phyloP scores from a whole-genome alignment of 495 filamentous ascomycete species.

The Haplographium delicatum region DNA sequence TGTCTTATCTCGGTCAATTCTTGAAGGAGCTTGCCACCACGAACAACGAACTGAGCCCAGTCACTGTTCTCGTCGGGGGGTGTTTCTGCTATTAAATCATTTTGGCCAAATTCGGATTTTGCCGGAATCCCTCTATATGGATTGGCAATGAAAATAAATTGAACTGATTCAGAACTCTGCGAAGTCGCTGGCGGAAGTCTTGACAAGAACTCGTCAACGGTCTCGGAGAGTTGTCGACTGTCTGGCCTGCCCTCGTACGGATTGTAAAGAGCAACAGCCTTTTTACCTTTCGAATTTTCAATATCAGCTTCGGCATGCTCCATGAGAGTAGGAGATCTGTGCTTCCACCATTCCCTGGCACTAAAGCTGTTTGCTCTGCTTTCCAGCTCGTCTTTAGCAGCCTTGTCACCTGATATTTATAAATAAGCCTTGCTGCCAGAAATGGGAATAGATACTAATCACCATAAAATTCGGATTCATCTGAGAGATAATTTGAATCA shows the following conservation, averaged over 20 bases:
- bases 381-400: slow-evolving; percentile 27
- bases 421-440: slow-evolving; percentile 23
- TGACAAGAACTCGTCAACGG: slow-evolving; percentile 53
- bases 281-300: background rate
- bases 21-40: slow-evolving; percentile 37
- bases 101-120: background rate
- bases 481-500: slow-evolving; percentile 38
- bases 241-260: slow-evolving; percentile 34
- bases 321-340: slow-evolving; percentile 25
- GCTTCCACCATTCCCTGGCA: slow-evolving; percentile 41
- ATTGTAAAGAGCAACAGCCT: slow-evolving; percentile 36
- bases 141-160: slow-evolving; percentile 66
- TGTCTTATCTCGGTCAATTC: slow-evolving; percentile 34
- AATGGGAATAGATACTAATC: slow-evolving; percentile 16
- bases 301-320: slow-evolving; percentile 14
- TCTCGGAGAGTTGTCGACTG: slow-evolving; percentile 53
- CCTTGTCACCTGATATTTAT: slow-evolving; percentile 15
- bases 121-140: slow-evolving; percentile 33
- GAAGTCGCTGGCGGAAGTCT: slow-evolving; percentile 63
- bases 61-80: slow-evolving; percentile 17
- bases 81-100: slow-evolving; percentile 5
- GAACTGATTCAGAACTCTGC: slow-evolving; percentile 28
- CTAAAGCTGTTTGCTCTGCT: slow-evolving; percentile 36
- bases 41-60: slow-evolving; percentile 10
- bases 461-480: slow-evolving; percentile 74